Conservation (phyloP, 75 land plant genomes). For the Ceratopteris richardii region DNA sequence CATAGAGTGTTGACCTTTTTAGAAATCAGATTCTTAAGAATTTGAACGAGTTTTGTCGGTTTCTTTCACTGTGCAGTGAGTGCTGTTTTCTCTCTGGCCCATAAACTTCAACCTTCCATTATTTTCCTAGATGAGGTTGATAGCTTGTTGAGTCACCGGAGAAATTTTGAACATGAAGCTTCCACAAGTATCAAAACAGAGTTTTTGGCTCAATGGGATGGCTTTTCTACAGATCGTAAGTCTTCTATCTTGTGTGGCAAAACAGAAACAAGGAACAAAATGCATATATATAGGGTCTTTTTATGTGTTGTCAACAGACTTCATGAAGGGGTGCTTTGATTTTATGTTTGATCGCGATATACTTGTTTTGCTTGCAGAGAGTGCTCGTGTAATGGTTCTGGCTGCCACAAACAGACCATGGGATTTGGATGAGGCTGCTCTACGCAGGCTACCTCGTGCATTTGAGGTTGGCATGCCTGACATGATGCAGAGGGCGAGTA, state of each 20-base stretch:
- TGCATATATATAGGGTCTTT: no score
- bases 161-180: constrained; percentile 77
- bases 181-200: constrained; percentile 94
- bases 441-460: constrained; percentile 80
- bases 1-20: no score
- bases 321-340: neutral
- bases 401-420: constrained; percentile 98
- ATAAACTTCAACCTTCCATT: constrained; percentile 95
- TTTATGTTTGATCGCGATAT: neutral
- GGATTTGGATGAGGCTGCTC: constrained; percentile 96
- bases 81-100: constrained; percentile 85
- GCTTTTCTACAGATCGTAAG: constrained; percentile 98
- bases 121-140: constrained; percentile 99
- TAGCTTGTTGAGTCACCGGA: constrained; percentile 94
- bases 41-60: neutral
- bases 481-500: constrained; percentile 57
- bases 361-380: constrained; percentile 33
- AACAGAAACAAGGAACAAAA: no score
- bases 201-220: constrained; percentile 99
- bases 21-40: neutral
- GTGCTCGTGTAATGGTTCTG: constrained; percentile 93
- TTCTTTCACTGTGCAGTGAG: constrained; percentile 76
- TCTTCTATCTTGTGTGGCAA: constrained; percentile 7
- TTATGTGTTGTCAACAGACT: no score
- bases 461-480: constrained; percentile 94